phyloP scores from a whole-genome alignment of 208 protist species.

The Leishmania turanica region DNA sequence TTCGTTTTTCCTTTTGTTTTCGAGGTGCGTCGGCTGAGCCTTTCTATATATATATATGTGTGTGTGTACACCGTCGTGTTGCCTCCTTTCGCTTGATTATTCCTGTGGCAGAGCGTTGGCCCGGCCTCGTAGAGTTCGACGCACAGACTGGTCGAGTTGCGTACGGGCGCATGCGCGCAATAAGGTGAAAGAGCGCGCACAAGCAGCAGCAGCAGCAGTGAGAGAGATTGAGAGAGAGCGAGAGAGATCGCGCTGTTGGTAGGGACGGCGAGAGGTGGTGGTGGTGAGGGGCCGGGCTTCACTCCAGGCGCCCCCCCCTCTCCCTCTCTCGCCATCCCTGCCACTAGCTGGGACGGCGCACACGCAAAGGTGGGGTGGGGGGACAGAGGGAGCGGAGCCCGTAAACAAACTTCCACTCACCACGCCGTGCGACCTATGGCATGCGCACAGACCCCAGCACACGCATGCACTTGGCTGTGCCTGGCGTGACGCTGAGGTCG shows the following conservation, averaged over 20 bases:
- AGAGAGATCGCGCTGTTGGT: neutral
- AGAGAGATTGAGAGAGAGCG: neutral
- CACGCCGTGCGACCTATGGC: neutral
- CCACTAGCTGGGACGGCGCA: neutral
- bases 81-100: neutral
- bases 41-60: neutral
- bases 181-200: no score
- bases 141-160: no score
- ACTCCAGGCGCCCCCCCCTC: no score
- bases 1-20: neutral
- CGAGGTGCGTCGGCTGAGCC: constrained; percentile 15
- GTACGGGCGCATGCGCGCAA: no score
- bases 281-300: no score
- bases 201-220: neutral
- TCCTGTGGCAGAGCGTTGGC: no score
- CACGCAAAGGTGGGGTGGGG: neutral
- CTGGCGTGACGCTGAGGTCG: neutral
- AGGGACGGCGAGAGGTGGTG: neutral
- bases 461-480: neutral
- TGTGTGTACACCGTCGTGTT: neutral
- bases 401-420: neutral
- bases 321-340: neutral
- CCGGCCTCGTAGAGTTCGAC: no score
- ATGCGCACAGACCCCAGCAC: neutral
- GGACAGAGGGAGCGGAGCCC: neutral